These are phyloP conservation scores for Coniochaeta hoffmannii DNA, from an alignment of 2,329 filamentous ascomycete species.

Conservation along the genomic window DNA sequence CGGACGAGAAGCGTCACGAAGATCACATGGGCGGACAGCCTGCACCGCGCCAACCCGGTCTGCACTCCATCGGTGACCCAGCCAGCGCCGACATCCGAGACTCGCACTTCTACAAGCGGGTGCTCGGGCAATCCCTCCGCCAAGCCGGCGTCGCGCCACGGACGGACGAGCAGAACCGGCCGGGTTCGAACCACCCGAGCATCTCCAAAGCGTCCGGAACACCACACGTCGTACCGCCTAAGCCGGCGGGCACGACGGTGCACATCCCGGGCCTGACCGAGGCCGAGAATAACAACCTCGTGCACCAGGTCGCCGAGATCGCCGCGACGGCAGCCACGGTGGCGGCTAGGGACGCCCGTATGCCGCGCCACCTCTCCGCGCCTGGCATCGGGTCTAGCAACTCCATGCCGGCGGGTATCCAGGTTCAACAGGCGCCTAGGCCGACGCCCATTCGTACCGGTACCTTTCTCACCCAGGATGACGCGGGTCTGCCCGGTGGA, in stretches of 20 bases:
- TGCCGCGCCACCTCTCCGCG: constrained; percentile 7
- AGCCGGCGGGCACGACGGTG: constrained; percentile 38
- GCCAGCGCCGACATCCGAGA: constrained; percentile 69
- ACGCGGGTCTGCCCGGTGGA: constrained; percentile 24
- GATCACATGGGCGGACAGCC: constrained; percentile 29
- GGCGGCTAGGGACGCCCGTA: constrained; percentile 66
- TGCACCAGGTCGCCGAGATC: constrained; percentile 86
- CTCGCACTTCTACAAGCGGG: constrained; percentile 84
- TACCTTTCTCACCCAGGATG: constrained; percentile 38
- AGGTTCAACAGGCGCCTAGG: constrained; percentile 12
- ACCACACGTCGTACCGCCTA: constrained; percentile 73
- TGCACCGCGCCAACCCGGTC: constrained; percentile 24
- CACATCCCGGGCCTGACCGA: constrained; percentile 66
- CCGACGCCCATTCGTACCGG: constrained; percentile 26
- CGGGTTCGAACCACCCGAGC: constrained; percentile 22
- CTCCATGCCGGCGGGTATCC: neutral
- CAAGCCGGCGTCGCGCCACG: constrained; percentile 64
- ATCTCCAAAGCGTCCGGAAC: constrained; percentile 39
- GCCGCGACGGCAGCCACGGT: constrained; percentile 85
- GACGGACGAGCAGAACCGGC: constrained; percentile 35
- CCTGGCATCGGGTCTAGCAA: constrained; percentile 3
- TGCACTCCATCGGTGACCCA: constrained; percentile 33
- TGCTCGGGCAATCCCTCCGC: constrained; percentile 81
- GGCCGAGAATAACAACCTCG: constrained; percentile 72
- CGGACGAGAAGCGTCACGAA: constrained; percentile 66